A percentile compares a stretch with the other conserved stretches of the same genome.
Conservation (phyloP, 2,329 filamentous ascomycete species). For the Xylaria sp. region DNA sequence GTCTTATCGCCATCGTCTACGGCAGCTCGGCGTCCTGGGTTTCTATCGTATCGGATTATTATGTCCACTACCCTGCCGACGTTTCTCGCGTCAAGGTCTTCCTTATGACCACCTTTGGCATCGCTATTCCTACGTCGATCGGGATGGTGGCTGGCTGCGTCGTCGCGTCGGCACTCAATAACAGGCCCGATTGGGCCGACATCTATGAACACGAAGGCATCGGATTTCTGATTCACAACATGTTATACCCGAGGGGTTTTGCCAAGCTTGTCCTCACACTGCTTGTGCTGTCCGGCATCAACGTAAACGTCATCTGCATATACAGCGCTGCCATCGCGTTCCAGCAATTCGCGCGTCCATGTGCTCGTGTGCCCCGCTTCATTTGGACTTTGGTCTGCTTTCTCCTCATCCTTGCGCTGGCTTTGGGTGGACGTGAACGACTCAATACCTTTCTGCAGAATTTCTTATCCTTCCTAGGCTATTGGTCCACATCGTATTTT, state of each 20-base stretch:
- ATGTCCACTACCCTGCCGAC: conserved; percentile 60
- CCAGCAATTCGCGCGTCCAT: conserved; percentile 57
- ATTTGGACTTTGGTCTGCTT: conserved; percentile 61
- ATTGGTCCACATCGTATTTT: conserved; percentile 63
- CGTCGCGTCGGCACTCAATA: conserved; percentile 56
- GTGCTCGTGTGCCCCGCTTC: conserved; percentile 58
- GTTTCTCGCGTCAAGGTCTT: conserved; percentile 60
- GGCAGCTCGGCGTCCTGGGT: conserved; percentile 62
- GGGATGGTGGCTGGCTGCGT: conserved; percentile 60
- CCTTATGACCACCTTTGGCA: conserved; percentile 59
- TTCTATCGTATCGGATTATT: conserved; percentile 59
- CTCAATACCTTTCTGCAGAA: conserved; percentile 59
- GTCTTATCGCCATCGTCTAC: conserved; percentile 59
- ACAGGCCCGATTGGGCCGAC: conserved; percentile 54
- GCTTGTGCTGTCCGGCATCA: conserved; percentile 57
- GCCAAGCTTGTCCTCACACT: conserved; percentile 55
- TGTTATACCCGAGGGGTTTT: conserved; percentile 59
- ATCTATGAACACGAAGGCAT: conserved; percentile 55
- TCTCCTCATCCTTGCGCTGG: conserved; percentile 57
- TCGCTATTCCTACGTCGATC: conserved; percentile 60
- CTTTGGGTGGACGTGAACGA: conserved; percentile 57
- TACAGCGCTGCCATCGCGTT: conserved; percentile 54
- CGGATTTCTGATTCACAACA: conserved; percentile 58
- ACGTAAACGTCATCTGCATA: conserved; percentile 60
- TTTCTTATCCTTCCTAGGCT: conserved; percentile 61